A percentile compares a stretch with the other conserved stretches of the same genome.
phyloP scores from a whole-genome alignment of 352 stramenopile species.

The Globisporangium splendens region DNA sequence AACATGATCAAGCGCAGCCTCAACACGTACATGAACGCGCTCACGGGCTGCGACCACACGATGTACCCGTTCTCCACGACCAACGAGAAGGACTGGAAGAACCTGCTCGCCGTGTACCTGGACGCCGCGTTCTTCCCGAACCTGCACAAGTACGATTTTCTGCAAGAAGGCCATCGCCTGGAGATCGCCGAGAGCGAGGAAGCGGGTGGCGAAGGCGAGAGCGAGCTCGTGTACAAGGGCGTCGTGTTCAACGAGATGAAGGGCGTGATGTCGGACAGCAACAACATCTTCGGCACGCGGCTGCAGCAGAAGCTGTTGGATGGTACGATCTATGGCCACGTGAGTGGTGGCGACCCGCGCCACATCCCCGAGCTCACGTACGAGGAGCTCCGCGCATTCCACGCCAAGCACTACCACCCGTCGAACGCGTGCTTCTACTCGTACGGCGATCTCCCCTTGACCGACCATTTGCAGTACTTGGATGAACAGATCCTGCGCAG shows the following conservation, averaged over 20 bases:
- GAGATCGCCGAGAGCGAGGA: constrained; percentile 35
- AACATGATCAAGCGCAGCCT: constrained; percentile 98
- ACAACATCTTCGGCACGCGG: constrained; percentile 90
- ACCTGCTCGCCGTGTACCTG: constrained; percentile 96
- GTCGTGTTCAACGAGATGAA: constrained; percentile 99
- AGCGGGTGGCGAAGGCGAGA: constrained; percentile 23
- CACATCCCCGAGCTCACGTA: constrained; percentile 77
- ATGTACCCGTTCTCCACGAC: constrained; percentile 98
- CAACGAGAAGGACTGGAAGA: constrained; percentile 97
- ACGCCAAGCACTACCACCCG: constrained; percentile 84
- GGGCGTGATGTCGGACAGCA: constrained; percentile 94
- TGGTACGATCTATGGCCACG: constrained; percentile 79
- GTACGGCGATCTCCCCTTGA: constrained; percentile 83
- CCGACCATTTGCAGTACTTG: constrained; percentile 71
- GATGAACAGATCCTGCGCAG: constrained; percentile 62
- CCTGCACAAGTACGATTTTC: constrained; percentile 70
- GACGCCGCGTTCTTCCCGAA: constrained; percentile 97
- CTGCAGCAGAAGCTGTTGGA: constrained; percentile 92
- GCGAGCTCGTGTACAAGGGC: constrained; percentile 76
- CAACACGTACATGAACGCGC: constrained; percentile 99
- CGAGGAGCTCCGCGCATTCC: constrained; percentile 73
- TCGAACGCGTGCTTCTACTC: constrained; percentile 89
- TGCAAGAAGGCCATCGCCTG: constrained; percentile 78
- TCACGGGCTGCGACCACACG: constrained; percentile 98
- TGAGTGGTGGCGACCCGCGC: constrained; percentile 72